Conservation (phyloP, 2,329 filamentous ascomycete species). For the Talaromyces sp. region DNA sequence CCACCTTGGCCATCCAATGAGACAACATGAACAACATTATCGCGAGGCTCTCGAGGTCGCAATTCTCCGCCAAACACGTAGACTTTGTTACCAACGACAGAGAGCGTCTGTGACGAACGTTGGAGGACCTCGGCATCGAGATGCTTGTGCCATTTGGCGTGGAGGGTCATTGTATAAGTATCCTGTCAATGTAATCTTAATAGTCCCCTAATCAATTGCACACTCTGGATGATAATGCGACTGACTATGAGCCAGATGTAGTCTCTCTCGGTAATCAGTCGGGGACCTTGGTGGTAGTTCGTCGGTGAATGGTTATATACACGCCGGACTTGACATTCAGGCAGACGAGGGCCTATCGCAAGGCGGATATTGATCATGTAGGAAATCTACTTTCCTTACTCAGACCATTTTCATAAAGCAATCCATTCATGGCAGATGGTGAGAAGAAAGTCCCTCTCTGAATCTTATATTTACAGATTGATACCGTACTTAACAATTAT, state of each 20-base stretch:
- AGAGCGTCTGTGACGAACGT: conserved; percentile 69
- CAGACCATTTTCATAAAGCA: too few relatives aligned
- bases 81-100: conserved; percentile 54
- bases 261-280: not conserved
- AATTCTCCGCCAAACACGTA: conserved; percentile 76
- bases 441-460: too few relatives aligned
- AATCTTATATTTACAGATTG: too few relatives aligned
- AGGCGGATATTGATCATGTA: too few relatives aligned
- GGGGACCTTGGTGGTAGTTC: not conserved
- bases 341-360: not conserved
- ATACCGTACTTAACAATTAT: too few relatives aligned
- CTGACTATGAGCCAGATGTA: not conserved
- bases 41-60: conserved; percentile 59
- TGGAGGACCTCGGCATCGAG: conserved; percentile 21
- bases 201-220: too few relatives aligned
- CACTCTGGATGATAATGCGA: not conserved
- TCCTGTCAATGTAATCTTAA: not conserved
- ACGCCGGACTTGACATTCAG: not conserved
- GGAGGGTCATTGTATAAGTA: not conserved
- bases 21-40: conserved; percentile 67
- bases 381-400: not conserved
- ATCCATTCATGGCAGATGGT: too few relatives aligned
- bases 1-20: conserved; percentile 36
- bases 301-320: not conserved
- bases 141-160: conserved; percentile 22